Evolutionary conservation across 139 green algal species (phyloP).

Genomic region (Trebouxia sp.): DNA sequence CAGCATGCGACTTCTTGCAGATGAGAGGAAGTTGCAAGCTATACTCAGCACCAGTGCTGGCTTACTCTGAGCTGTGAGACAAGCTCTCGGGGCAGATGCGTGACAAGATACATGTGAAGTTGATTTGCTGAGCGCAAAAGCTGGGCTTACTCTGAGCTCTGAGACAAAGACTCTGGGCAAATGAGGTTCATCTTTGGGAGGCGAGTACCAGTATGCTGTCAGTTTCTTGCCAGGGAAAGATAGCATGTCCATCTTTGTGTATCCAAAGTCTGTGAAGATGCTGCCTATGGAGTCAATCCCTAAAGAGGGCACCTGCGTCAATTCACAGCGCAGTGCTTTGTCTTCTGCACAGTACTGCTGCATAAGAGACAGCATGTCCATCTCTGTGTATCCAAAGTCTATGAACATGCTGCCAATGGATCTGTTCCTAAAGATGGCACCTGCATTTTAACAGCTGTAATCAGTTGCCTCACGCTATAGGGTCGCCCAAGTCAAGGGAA

Average conservation of each 20-base stretch:
- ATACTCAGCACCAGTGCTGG: no score
- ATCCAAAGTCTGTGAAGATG: constrained; percentile 48
- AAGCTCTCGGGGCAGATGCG: no score
- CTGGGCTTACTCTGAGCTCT: constrained; percentile 39
- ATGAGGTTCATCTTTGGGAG: constrained; percentile 21
- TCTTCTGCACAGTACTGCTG: not conserved
- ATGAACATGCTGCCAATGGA: constrained; percentile 35
- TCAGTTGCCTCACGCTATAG: no score
- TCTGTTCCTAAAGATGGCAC: constrained; percentile 39
- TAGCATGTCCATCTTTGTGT: constrained; percentile 36
- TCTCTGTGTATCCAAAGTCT: constrained; percentile 45
- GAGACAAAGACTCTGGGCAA: constrained; percentile 53
- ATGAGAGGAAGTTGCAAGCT: no score
- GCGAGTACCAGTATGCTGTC: constrained; percentile 39
- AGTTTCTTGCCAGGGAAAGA: constrained; percentile 49
- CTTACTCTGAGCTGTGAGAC: no score
- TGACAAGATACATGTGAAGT: no score
- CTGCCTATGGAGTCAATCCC: constrained; percentile 38
- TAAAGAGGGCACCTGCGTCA: constrained; percentile 29
- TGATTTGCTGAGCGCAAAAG: not conserved
- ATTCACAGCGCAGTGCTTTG: not conserved
- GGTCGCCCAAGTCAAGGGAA: no score
- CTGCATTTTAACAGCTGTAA: not conserved
- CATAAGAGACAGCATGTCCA: constrained; percentile 40
- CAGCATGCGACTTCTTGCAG: no score